Base-by-base conservation (phyloP, 345 rosid species). In the Clarkia xantiana region DNA sequence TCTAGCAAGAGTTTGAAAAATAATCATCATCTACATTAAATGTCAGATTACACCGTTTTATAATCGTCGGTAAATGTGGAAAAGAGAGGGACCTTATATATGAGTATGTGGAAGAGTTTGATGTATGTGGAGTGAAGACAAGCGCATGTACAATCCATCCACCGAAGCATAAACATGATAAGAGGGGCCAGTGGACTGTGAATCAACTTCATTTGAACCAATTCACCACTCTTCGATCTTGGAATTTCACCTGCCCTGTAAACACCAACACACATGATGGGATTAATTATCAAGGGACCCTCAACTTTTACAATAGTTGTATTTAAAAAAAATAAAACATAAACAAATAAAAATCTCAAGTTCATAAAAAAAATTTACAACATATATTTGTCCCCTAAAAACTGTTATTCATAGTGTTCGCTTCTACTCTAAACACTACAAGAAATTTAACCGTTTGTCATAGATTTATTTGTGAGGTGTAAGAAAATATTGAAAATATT, bases 171-270 rank as follows among this genome's bases (percentile, higher is more conserved):
- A 73, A 76, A 79, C 39, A 85, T 66, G 60, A 71, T 64, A 56
- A 91, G 65, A 2, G 96, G 94, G 57, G 94, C 86, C 77, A 79
- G 75, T 51, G 73, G 80, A 74, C 82, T 76, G 66, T 75, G 76
- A 13, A 81, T 85, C 70, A 91, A 55, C 70, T 81, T 86, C 98
- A 91, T 81, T 61, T 78, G 89, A 53, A 91, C 72, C 12, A 62
- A 74, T 0, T 72, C 76, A 42, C 94, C 90, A 11, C 74, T 69
- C 63, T 86, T 86, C 18, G 75, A 82, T 65, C 71, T 75, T n/a
- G 98, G 98, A 62, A 91, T 84, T 63, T 80, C 80, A 54, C 82
- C 76, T 54, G 98, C 93, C 68, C 98, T 91, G 60, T 39, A 39
- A n/a, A 40, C 16, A 47, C 42, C 45, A 54, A 44, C 14, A 51